phyloP scores from a whole-genome alignment of 345 rosid species.

The Iberis pinnata region DNA sequence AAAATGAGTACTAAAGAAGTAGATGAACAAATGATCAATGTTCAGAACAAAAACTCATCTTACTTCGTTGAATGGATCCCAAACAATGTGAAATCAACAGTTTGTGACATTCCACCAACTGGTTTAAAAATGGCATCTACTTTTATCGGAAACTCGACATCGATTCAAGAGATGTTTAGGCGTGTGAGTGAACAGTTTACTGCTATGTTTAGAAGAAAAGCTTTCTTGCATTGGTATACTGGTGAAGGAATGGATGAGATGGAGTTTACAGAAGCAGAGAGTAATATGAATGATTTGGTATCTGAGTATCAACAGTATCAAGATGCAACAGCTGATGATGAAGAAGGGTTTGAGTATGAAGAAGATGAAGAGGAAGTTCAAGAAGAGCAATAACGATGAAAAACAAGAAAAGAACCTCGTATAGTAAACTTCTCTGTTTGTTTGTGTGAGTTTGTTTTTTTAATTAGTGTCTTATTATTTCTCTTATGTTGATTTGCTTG shows the following conservation, averaged over 20 bases:
- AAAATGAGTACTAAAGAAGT: slow-evolving; percentile 85
- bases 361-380: slow-evolving; percentile 48
- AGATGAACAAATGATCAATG: slow-evolving; percentile 68
- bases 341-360: slow-evolving; percentile 49
- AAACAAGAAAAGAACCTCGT: slow-evolving; percentile 8
- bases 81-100: slow-evolving; percentile 68
- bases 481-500: slow-evolving; percentile 12
- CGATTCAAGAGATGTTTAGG: slow-evolving; percentile 72
- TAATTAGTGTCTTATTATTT: slow-evolving; percentile 10
- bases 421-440: slow-evolving; percentile 1
- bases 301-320: slow-evolving; percentile 75
- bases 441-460: slow-evolving; percentile 19
- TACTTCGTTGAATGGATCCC: slow-evolving; percentile 82
- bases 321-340: slow-evolving; percentile 73
- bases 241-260: slow-evolving; percentile 88
- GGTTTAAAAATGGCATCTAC: slow-evolving; percentile 76
- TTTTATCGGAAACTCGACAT: slow-evolving; percentile 74
- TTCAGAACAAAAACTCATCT: slow-evolving; percentile 73
- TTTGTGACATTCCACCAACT: slow-evolving; percentile 71
- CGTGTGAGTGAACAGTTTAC: slow-evolving; percentile 73
- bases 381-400: slow-evolving; percentile 41
- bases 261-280: slow-evolving; percentile 81
- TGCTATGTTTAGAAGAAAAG: slow-evolving; percentile 68
- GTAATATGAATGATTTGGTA: slow-evolving; percentile 74
- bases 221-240: slow-evolving; percentile 75